Percentiles rank a stretch among this genome's conserved stretches.
These are phyloP conservation scores for Dactylellina cionopaga DNA, from an alignment of 2,329 filamentous ascomycete genomes.

Conservation along the genomic window DNA sequence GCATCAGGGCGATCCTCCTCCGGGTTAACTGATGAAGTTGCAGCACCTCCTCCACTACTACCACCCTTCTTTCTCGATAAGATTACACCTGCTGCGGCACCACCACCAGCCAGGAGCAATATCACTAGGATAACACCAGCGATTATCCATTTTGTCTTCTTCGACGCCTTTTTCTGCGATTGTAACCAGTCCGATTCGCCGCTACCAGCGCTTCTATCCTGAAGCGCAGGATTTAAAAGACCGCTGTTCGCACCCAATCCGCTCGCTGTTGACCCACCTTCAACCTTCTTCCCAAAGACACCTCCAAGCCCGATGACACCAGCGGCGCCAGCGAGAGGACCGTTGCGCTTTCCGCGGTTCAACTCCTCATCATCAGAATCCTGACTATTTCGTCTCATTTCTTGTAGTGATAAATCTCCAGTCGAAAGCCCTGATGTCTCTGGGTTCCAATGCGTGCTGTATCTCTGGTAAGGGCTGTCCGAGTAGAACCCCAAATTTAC, in stretches of 20 bases:
- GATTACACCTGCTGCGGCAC: slow-evolving; percentile 75
- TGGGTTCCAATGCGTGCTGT: slow-evolving; percentile 57
- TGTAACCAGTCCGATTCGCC: slow-evolving; percentile 68
- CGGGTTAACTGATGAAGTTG: slow-evolving; percentile 52
- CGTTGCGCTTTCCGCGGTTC: slow-evolving; percentile 29
- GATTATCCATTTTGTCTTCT: slow-evolving; percentile 75
- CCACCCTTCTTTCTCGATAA: slow-evolving; percentile 67
- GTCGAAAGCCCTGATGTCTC: slow-evolving; percentile 43
- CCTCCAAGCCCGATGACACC: slow-evolving; percentile 35
- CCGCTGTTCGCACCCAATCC: slow-evolving; percentile 40
- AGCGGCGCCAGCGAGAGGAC: slow-evolving; percentile 29
- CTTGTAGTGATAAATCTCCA: slow-evolving; percentile 44
- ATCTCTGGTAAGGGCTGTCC: slow-evolving; percentile 56
- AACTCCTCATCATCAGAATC: slow-evolving; percentile 49
- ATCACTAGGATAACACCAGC: slow-evolving; percentile 72
- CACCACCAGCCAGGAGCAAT: slow-evolving; percentile 76
- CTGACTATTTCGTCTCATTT: slow-evolving; percentile 50
- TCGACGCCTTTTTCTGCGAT: slow-evolving; percentile 71
- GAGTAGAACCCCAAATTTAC: slow-evolving; percentile 53
- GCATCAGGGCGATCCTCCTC: slow-evolving; percentile 56
- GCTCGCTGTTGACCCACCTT: slow-evolving; percentile 34
- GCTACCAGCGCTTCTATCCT: slow-evolving; percentile 1
- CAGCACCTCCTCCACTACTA: slow-evolving; percentile 55
- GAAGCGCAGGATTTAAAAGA: slow-evolving; percentile 10
- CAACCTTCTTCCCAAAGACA: slow-evolving; percentile 45